These are phyloP conservation scores for Raphanus hybrid DNA, from an alignment of 441 rosid genomes.

Conservation along the genomic window DNA sequence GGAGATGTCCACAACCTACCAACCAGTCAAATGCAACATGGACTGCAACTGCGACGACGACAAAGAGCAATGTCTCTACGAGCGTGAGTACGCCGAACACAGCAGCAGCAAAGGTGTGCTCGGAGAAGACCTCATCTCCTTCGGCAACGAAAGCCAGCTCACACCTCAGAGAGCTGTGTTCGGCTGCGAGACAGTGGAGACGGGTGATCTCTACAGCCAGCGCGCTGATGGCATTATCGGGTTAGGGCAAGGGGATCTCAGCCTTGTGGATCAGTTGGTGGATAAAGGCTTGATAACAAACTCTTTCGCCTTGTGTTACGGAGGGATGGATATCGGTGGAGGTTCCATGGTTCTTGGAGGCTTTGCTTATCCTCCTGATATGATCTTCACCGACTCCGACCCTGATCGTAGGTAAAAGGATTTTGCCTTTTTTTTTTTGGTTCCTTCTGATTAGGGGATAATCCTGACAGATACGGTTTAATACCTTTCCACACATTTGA, in stretches of 20 bases:
- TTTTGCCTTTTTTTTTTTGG: conserved; percentile 19
- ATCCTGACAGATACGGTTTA: conserved; percentile 59
- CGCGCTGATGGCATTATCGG: conserved; percentile 98
- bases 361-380: conserved; percentile 67
- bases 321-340: conserved; percentile 94
- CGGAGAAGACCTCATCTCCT: conserved; percentile 79
- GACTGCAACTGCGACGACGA: conserved; percentile 77
- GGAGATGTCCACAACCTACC: conserved; percentile 75
- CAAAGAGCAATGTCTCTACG: conserved; percentile 73
- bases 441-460: conserved; percentile 37
- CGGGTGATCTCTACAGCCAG: conserved; percentile 91
- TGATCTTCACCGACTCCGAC: conserved; percentile 72
- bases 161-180: conserved; percentile 80
- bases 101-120: conserved; percentile 93
- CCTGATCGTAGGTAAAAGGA: conserved; percentile 71
- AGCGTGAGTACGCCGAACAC: conserved; percentile 91
- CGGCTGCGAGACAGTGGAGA: conserved; percentile 89
- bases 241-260: conserved; percentile 85
- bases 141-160: conserved; percentile 81
- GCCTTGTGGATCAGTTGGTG: conserved; percentile 88
- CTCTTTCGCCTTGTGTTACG: conserved; percentile 89
- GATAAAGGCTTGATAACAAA: conserved; percentile 76
- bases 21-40: conserved; percentile 72
- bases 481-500: conserved; percentile 86
- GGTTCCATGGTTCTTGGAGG: conserved; percentile 97